Base-by-base conservation (phyloP, 352 stramenopile genomes). In the Pythium volutum region DNA sequence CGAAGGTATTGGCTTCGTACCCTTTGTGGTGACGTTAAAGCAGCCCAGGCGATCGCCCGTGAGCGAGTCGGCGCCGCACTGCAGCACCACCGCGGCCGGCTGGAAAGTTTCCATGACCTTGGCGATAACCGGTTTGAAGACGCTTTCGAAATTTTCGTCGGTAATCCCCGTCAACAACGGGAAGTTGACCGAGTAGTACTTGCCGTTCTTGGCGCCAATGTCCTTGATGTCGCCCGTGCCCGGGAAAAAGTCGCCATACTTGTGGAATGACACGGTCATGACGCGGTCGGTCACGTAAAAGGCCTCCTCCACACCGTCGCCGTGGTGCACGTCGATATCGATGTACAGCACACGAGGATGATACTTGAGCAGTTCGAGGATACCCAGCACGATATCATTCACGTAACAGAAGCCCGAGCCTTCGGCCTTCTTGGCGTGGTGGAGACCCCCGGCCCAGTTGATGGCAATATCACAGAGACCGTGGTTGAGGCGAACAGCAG, bases 301-400 rank as follows among this genome's bases (percentile, higher is more conserved):
- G n/a, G 97, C 97, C 69, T 98, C 97, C 63, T 99, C 97, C 29
- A 99, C 97, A 36, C 97, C 97, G 67, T 99, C 97, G 27, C 96
- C 97, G 75, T 99, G 97, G 77, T 99, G 97, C 67, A 99, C 98
- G 71, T 99, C 97, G 83, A 99, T 99, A 74, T 99, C 97, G 61
- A 99, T 99, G 77, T 99, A 99, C 26, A 99, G 77, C 26, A 99
- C 97, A 53, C 97, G 89, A 61, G 97, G 81, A 72, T 99, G 95
- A 23, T 77, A 85, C 76, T 99, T 99, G 22, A 99, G 78, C 23
- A 99, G 75, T 70, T 99, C 97, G 36, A 99, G 69, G 74, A 99
- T 99, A 26, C 94, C 97, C 25, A 99, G 76, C 33, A 99, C 97
- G 68, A 94, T 98, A 75, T 99, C 97, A 73, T 99, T 99, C 42